A percentile compares a stretch with the other conserved stretches of the same genome.
phyloP scores from a whole-genome alignment of 73 alveolate genomes.

The Paramecium pentaurelia region DNA sequence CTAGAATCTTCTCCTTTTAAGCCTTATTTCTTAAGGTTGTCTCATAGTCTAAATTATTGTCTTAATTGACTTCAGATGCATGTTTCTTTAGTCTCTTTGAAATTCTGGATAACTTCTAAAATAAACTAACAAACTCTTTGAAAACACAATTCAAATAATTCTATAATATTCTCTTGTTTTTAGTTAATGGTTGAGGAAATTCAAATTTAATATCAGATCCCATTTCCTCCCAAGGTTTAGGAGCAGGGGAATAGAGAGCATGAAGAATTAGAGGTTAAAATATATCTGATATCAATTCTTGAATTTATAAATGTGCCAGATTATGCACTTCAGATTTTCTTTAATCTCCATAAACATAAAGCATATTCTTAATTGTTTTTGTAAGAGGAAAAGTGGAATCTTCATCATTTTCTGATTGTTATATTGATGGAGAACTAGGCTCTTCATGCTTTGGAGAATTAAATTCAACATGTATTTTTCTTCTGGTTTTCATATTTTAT shows the following conservation, averaged over 20 bases:
- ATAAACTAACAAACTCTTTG: constrained; percentile 26
- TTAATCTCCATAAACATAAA: constrained; percentile 44
- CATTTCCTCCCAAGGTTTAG: neutral
- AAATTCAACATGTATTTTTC: neutral
- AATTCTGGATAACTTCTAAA: neutral
- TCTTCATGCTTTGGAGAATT: neutral
- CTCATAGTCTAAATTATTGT: neutral
- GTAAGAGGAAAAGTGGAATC: neutral
- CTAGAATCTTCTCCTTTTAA: neutral
- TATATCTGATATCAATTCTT: neutral
- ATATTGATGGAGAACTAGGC: neutral
- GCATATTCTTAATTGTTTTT: neutral
- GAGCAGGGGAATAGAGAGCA: neutral
- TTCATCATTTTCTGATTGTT: neutral
- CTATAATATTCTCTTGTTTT: neutral
- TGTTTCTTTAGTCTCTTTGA: neutral
- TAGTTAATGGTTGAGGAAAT: neutral
- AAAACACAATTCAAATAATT: neutral
- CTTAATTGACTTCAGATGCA: neutral
- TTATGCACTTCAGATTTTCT: neutral
- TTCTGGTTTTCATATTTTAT: neutral
- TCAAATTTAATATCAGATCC: neutral
- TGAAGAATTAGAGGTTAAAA: neutral
- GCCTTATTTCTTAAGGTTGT: neutral
- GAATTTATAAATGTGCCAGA: neutral